Evolutionary conservation across 23 red algal genomes (phyloP).

Genomic region (Pyropia yezoensis): DNA sequence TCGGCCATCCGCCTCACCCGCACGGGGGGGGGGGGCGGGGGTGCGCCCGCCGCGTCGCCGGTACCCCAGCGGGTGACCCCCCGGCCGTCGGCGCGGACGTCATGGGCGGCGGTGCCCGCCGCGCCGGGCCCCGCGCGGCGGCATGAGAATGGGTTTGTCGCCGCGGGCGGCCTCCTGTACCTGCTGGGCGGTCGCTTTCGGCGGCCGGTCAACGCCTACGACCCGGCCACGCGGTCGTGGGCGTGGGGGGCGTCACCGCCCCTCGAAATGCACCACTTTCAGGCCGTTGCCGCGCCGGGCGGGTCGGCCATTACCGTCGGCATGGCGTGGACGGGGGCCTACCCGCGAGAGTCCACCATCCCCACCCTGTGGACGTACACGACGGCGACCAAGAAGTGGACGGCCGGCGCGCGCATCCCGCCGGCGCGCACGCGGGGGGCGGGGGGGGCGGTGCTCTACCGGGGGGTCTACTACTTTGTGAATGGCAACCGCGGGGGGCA

Average conservation of each 20-base stretch:
- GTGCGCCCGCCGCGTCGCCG: no score
- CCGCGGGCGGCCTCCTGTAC: not conserved
- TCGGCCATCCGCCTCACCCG: no score
- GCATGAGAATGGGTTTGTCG: no score
- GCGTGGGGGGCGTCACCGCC: conserved; percentile 6
- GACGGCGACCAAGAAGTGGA: conserved; percentile 14
- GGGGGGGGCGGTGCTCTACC: conserved; percentile 19
- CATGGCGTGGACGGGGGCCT: conserved; percentile 49
- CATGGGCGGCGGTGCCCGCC: no score
- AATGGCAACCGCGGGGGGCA: conserved; percentile 57
- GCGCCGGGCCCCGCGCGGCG: no score
- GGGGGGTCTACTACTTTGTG: conserved; percentile 40
- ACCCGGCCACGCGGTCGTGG: conserved; percentile 38
- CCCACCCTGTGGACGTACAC: conserved; percentile 36
- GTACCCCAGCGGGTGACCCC: no score
- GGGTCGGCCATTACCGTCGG: conserved; percentile 17
- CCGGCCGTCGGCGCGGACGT: no score
- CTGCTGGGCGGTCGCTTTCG: conserved; percentile 46
- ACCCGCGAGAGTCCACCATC: conserved; percentile 34
- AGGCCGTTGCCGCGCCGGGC: conserved; percentile 18
- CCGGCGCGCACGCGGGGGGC: conserved; percentile 18
- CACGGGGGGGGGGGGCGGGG: no score
- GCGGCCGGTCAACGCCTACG: conserved; percentile 26
- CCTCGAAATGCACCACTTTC: conserved; percentile 51
- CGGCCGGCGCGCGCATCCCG: conserved; percentile 18